Evolutionary conservation across 495 filamentous ascomycete species (phyloP), one percentile per base, ranked within the genome.

Genomic region (Penicillium chermesinum): DNA sequence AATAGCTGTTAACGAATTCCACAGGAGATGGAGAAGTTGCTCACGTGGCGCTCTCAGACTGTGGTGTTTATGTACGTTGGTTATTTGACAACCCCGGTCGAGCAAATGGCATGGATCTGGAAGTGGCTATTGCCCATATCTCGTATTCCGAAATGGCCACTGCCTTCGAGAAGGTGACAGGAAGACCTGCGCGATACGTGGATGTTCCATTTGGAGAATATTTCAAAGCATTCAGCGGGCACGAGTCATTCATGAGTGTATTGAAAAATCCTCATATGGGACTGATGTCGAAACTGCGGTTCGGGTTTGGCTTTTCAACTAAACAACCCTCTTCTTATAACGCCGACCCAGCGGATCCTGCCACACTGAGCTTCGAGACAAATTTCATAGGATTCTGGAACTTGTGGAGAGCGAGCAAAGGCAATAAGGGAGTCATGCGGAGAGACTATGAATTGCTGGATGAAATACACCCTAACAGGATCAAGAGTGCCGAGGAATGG

Each of bases 381-480:
- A 83, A 81, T 50, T 83, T 82, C 53, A 64, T 67, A 0, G 77
- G 72, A 3, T 81, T 72, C 43, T 82, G 77, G 74, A 71, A 65
- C 35, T 41, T 65, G 25, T 82, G 64, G 57, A n/a, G n/a, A n/a
- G n/a, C n/a, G n/a, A n/a, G n/a, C n/a, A 63, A 59, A 48, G 40
- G 67, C 36, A 65, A 68, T 0, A n/a, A n/a, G n/a, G n/a, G n/a
- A n/a, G 38, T 78, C 7, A 41, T 76, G 2, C 54, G 54, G 49
- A 66, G 77, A 41, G 73, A 82, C 57, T 80, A 78, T 46, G 50
- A 46, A 17, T 25, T 81, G 17, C 43, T 82, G 38, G 76, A 81
- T 57, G 63, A 73, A 56, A 80, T 83, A 20, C 58, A 70, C 38
- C 77, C 77, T 7, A 52, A 46, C 2, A 62, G 80, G 13, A 71